Evolutionary conservation across 2,329 filamentous ascomycete species (phyloP), one percentile per base, ranked within the genome.

Genomic region (Tolypocladium endophyticum): DNA sequence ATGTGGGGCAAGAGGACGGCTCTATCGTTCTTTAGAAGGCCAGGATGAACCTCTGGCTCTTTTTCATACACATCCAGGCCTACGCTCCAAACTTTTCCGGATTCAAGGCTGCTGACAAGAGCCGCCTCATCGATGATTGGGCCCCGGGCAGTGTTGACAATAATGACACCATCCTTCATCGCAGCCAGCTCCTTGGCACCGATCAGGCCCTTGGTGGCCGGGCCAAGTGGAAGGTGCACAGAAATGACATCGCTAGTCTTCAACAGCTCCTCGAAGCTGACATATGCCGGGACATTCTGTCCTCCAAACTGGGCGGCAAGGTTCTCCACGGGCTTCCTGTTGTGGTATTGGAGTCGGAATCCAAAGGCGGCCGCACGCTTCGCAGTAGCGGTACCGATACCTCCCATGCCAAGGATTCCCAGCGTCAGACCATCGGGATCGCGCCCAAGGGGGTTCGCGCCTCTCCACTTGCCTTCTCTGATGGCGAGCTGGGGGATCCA

Each of bases 1-100:
- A 89, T 81, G 66, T 89, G 87, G 41, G 87, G 87, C 52, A 89
- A 71, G 23, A 89, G 73, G 59, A 87, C 74, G 0, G 86, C 84
- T 62, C 82, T 77, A 5, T 79, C 79, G 64, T 87, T 87, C 57
- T 72, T 72, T 2, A 87, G 59, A 20, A 89, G 72, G 0, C 81
- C 81, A 2, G 82, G 81, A 64, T 89, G 83, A 6, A 89, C 74
- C 62, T 78, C 74, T 0, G 87, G 87, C 69, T 85, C 82, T 56
- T 72, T 64, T 66, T 85, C 81, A 59, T 79, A 85, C 12, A 85
- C 82, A 62, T 85, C 82, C 38, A 85, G 66, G 0, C 82, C 83
- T 0, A 75, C 79, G 3, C 79, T 78, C 61, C 76, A 79, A 11
- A 85, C 77, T 60, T 81, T 81, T 14, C 81, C 80, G 3, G 74